A percentile compares a stretch with the other conserved stretches of the same genome.
Evolutionary conservation across 2,329 filamentous ascomycete genomes (phyloP).

Genomic region (Diaporthe sp.): DNA sequence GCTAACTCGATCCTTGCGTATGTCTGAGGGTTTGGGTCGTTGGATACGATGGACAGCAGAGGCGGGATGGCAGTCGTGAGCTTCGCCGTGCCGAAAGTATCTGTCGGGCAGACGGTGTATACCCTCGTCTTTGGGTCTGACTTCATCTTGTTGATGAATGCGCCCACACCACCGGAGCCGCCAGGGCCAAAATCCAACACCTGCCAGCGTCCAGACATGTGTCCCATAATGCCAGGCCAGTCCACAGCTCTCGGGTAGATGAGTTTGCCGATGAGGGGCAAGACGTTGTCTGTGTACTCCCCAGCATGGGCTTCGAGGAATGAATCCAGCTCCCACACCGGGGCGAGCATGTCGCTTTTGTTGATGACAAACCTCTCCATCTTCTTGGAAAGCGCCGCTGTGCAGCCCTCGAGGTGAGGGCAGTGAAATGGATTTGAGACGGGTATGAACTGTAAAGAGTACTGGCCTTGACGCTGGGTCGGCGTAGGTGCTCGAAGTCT

Average conservation of each 20-base stretch:
- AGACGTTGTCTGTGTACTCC: conserved; percentile 78
- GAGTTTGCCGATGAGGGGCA: conserved; percentile 87
- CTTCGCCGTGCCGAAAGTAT: background rate
- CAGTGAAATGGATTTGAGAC: conserved; percentile 90
- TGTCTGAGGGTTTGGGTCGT: background rate
- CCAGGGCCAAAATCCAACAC: conserved; percentile 97
- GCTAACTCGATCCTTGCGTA: conserved; percentile 72
- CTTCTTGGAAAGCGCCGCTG: conserved; percentile 95
- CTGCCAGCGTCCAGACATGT: conserved; percentile 84
- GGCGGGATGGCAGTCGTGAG: background rate
- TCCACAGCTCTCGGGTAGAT: conserved; percentile 94
- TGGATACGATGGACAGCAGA: background rate
- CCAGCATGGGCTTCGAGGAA: conserved; percentile 81
- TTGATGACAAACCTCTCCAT: conserved; percentile 84
- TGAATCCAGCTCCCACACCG: conserved; percentile 90
- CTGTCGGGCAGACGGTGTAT: background rate
- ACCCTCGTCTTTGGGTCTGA: conserved; percentile 74
- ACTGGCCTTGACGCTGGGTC: conserved; percentile 77
- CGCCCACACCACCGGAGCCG: conserved; percentile 93
- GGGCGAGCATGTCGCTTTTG: conserved; percentile 78
- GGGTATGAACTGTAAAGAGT: conserved; percentile 95
- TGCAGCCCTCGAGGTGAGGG: conserved; percentile 94
- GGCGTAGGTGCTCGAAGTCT: conserved; percentile 70
- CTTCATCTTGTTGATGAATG: conserved; percentile 98
- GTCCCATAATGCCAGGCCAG: conserved; percentile 95